Evolutionary conservation across 108 stramenopile species (phyloP), one percentile per base, ranked within the genome.

Genomic region (Mediolabrus comicus): DNA sequence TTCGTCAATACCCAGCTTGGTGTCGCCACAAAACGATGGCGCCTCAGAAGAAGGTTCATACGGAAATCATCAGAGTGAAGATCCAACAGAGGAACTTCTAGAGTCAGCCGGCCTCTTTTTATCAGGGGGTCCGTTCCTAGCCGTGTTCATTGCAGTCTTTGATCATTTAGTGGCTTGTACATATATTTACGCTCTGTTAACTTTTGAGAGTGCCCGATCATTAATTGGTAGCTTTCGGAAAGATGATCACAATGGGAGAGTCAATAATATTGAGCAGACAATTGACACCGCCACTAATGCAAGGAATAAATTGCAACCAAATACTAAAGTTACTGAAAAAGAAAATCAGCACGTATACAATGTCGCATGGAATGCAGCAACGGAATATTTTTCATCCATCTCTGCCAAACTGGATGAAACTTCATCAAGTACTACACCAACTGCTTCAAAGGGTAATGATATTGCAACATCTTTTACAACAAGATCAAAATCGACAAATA

Each of bases 51-150:
- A 9, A 62, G 13, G n/a, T 35, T 29, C 19, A 49, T 33, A n/a
- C 33, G 27, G 0, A 30, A 57, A 74, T 14, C 22, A 56, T 8
- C 67, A 71, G 59, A 26, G 69, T 4, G 80, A 79, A 46, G 68
- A 77, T 32, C 71, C 79, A 41, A 75, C 88, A 13, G 91, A 89
- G 64, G 82, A 83, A 32, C 67, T 92, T 9, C 71, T 92, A 17
- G 87, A 92, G 34, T 70, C 81, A 9, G 88, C 84, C 1, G 88
- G 87, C 6, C 67, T 75, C 22, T 71, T 65, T 30, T 36, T 64
- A n/a, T 83, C 82, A 10, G 82, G 82, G 7, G 72, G 73, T 1
- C 82, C 82, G 14, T 79, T 83, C 33, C 49, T 77, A 17, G 36
- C 72, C n/a, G 60, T 75, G 0, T 34, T 53, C 6, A 27, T 75